A percentile compares a stretch with the other conserved stretches of the same genome.
phyloP scores from a whole-genome alignment of 441 rosid species.

The Cnidoscolus chayamansa region DNA sequence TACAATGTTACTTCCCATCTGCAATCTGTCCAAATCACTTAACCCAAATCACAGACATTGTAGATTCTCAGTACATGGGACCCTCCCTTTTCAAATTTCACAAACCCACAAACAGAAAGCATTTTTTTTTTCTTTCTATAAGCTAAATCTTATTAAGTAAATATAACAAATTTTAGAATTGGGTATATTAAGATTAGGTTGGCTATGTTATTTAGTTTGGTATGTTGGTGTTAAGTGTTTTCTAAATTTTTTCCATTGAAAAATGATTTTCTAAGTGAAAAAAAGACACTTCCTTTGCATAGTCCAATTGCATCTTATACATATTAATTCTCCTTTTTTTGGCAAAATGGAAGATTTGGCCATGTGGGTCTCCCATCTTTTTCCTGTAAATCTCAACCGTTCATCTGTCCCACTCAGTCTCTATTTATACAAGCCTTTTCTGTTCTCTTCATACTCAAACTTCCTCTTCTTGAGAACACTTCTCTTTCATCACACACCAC shows the following conservation, averaged over 20 bases:
- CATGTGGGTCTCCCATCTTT: slow-evolving; percentile 33
- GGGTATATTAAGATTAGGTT: too few species aligned
- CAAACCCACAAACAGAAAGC: too few species aligned
- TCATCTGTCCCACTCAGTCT: slow-evolving; percentile 27
- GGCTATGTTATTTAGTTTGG: too few species aligned
- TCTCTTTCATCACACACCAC: slow-evolving; percentile 13
- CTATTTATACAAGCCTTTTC: slow-evolving; percentile 48
- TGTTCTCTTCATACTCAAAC: slow-evolving; percentile 23
- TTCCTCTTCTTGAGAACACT: slow-evolving; percentile 23
- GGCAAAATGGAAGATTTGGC: neutral
- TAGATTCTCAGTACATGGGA: slow-evolving; percentile 5
- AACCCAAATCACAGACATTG: slow-evolving; percentile 13
- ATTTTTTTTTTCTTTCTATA: too few species aligned
- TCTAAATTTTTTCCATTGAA: too few species aligned
- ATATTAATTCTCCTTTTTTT: too few species aligned
- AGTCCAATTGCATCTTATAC: too few species aligned
- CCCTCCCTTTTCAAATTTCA: neutral
- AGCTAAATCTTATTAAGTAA: too few species aligned
- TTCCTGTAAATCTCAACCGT: slow-evolving; percentile 44
- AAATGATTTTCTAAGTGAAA: too few species aligned
- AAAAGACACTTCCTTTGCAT: too few species aligned
- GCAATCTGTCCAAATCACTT: slow-evolving; percentile 21
- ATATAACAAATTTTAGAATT: too few species aligned
- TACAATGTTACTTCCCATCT: neutral
- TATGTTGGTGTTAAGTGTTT: too few species aligned